phyloP scores from a whole-genome alignment of 139 green algal species.

The Microglena sp. region DNA sequence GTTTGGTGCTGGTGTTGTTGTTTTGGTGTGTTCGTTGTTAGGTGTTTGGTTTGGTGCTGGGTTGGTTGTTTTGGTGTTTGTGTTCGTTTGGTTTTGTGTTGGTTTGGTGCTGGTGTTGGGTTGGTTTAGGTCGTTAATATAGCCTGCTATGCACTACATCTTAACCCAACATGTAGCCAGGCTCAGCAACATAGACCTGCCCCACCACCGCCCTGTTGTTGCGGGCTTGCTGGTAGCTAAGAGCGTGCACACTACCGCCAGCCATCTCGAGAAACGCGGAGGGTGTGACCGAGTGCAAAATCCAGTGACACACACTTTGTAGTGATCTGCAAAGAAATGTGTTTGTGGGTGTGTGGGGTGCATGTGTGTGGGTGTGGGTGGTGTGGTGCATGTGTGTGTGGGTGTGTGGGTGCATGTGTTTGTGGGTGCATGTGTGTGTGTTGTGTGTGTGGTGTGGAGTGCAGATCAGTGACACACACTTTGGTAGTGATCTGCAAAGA shows the following conservation, averaged over 20 bases:
- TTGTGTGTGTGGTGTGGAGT: too few relatives aligned
- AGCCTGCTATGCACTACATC: too few relatives aligned
- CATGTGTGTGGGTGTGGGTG: too few relatives aligned
- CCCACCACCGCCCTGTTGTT: slow-evolving; percentile 56
- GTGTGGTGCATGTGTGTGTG: too few relatives aligned
- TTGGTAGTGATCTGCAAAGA: too few relatives aligned
- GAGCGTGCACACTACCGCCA: slow-evolving; percentile 64
- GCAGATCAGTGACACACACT: too few relatives aligned
- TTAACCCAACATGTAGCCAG: slow-evolving; percentile 18
- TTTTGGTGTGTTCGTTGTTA: too few relatives aligned
- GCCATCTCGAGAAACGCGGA: slow-evolving; percentile 64
- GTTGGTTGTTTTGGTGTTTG: neutral
- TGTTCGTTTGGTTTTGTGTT: neutral
- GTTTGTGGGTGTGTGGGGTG: too few relatives aligned
- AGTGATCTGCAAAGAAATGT: too few relatives aligned
- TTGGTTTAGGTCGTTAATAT: neutral
- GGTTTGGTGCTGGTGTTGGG: neutral
- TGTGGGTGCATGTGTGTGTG: too few relatives aligned
- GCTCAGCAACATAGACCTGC: slow-evolving; percentile 78
- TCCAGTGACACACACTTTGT: too few relatives aligned
- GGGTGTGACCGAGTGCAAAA: slow-evolving; percentile 75
- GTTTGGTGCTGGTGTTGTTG: neutral
- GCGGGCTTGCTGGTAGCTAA: slow-evolving; percentile 79
- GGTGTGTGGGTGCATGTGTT: too few relatives aligned
- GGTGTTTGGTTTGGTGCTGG: neutral